Evolutionary conservation across 768 basidiomycete genomes (phyloP), one percentile per base, ranked within the genome.

Genomic region (Russula virescens): DNA sequence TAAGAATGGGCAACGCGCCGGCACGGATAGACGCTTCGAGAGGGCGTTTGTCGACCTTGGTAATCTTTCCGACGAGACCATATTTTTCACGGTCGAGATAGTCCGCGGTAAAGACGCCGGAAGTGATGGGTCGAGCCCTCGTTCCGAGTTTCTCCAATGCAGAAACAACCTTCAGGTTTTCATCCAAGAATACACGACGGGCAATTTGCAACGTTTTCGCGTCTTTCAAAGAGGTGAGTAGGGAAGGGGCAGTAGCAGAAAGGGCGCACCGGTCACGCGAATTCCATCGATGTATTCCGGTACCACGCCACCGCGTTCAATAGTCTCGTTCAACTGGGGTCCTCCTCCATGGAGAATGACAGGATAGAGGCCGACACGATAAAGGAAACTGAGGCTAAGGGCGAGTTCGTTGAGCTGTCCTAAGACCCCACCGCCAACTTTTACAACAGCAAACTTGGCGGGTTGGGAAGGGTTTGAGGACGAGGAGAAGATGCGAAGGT

Each of bases 281-380:
- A 99, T 98, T 40, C 97, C 96, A 71, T 98, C 95, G 66, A 91
- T 94, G 76, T 98, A 98, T 75, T 98, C 94, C 1, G 97, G 95
- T 25, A 94, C 83, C 55, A 98, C 86, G 35, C 97, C 97, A 71
- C 93, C 95, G 25, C 83, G 76, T 70, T 98, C 94, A 64, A 99
- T 87, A 68, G 97, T 92, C 63, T 87, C 86, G 77, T 99, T 99
- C 67, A 96, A 76, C 72, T 97, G 95, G 23, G 94, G 96, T 28
- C 96, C 96, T 64, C 88, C 96, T 54, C 97, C 97, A 77, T 99
- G 97, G 6, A 99, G 82, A 54, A 99, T 86, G 63, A 99, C 89
- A 0, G 97, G 97, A 77, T 96, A 99, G n/a, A 99, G 83, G 4
- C 97, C 97, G 53, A 99, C 89, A 35, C 94, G 86, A 76, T 96